Percentiles rank a stretch among this genome's conserved stretches.
phyloP scores from a whole-genome alignment of 2,329 filamentous ascomycete genomes.

The Penicillium sp. region DNA sequence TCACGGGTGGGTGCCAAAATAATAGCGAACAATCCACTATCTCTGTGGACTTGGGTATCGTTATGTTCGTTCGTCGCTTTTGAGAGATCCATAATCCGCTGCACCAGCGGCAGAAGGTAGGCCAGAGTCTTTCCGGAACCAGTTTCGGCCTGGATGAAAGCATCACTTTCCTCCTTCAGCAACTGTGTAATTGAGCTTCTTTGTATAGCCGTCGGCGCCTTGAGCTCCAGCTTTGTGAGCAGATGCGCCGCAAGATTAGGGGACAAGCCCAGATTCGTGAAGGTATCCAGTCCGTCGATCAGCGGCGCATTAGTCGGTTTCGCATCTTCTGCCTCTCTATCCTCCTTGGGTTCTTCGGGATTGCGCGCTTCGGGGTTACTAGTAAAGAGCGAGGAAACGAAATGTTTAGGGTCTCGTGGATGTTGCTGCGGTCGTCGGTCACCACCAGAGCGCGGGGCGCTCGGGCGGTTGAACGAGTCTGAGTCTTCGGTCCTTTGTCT shows the following conservation, averaged over 20 bases:
- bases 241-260: slow-evolving; percentile 77
- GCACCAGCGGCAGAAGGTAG: slow-evolving; percentile 90
- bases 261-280: slow-evolving; percentile 81
- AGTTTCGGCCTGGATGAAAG: slow-evolving; percentile 94
- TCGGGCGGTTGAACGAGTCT: slow-evolving; percentile 21
- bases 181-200: slow-evolving; percentile 82
- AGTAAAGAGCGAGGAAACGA: slow-evolving; percentile 89
- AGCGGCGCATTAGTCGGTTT: slow-evolving; percentile 90
- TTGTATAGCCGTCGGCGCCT: slow-evolving; percentile 91
- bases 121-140: slow-evolving; percentile 96
- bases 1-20: slow-evolving; percentile 93
- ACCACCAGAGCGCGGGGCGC: slow-evolving; percentile 8
- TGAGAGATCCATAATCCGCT: slow-evolving; percentile 76
- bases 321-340: slow-evolving; percentile 44
- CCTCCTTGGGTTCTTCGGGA: slow-evolving; percentile 35
- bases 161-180: slow-evolving; percentile 76
- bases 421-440: slow-evolving; percentile 25
- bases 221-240: slow-evolving; percentile 79
- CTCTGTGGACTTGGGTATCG: slow-evolving; percentile 64
- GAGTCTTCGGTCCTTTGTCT: slow-evolving; percentile 40
- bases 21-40: slow-evolving; percentile 89
- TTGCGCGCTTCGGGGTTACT: slow-evolving; percentile 77
- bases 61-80: slow-evolving; percentile 42
- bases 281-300: slow-evolving; percentile 77
- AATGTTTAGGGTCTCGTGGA: slow-evolving; percentile 52